Evolutionary conservation across 2,329 filamentous ascomycete species (phyloP).

Genomic region (Epichloe baconii): DNA sequence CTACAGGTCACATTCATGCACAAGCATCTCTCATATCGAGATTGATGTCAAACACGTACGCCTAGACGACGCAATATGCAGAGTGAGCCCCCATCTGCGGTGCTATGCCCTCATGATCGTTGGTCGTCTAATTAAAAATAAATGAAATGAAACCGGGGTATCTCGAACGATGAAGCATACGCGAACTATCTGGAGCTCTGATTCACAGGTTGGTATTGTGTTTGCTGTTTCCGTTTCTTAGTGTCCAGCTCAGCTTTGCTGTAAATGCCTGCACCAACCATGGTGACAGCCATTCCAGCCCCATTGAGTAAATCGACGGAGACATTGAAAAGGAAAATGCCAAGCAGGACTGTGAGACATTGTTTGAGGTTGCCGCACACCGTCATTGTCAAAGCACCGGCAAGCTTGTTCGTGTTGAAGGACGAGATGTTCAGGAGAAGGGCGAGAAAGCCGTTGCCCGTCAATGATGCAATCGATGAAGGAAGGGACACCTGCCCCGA

Average conservation of each 20-base stretch:
- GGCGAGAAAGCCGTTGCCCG: constrained; percentile 40
- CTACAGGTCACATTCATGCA: background rate
- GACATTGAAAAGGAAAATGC: constrained; percentile 39
- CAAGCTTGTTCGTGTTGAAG: constrained; percentile 44
- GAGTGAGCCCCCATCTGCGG: background rate
- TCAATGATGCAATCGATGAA: constrained; percentile 27
- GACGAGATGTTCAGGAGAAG: constrained; percentile 43
- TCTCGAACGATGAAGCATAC: constrained; percentile 3
- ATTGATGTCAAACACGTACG: background rate
- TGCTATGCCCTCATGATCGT: background rate
- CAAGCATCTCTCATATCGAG: background rate
- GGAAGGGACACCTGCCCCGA: constrained; percentile 22
- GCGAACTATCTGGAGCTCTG: constrained; percentile 16
- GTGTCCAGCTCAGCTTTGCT: constrained; percentile 42
- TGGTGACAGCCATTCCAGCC: constrained; percentile 40
- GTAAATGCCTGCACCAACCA: constrained; percentile 43
- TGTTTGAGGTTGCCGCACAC: constrained; percentile 48
- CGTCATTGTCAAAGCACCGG: constrained; percentile 45
- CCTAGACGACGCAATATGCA: background rate
- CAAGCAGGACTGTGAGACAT: constrained; percentile 40
- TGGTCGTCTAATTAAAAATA: background rate
- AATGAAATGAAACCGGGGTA: constrained; percentile 7
- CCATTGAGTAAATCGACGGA: constrained; percentile 38
- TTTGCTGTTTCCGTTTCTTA: constrained; percentile 23
- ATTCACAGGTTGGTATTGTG: constrained; percentile 23